Percentiles rank a stretch among this genome's conserved stretches.
Conservation (phyloP, 2,329 filamentous ascomycete genomes). For the Fusarium domesticum region DNA sequence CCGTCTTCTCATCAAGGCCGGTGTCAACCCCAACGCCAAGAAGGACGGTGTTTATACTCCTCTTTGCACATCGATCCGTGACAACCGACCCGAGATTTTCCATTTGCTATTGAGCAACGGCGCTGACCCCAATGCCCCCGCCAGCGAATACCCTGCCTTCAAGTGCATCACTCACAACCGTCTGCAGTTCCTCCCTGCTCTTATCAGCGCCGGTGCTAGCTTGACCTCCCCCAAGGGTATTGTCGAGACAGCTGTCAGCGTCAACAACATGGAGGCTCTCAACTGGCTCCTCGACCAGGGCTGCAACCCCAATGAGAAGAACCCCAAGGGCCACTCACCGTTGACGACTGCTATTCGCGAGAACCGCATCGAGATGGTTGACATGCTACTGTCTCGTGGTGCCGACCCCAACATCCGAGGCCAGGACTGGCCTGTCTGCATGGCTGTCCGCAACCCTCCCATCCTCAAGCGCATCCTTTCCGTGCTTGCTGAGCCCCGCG, state of each 20-base stretch:
- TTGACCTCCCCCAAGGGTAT: slow-evolving; percentile 61
- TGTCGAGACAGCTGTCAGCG: slow-evolving; percentile 60
- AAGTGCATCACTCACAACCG: slow-evolving; percentile 67
- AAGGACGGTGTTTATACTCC: slow-evolving; percentile 68
- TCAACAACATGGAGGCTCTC: slow-evolving; percentile 59
- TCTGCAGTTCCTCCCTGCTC: slow-evolving; percentile 55
- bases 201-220: slow-evolving; percentile 60
- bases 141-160: slow-evolving; percentile 63
- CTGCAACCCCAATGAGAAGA: slow-evolving; percentile 59
- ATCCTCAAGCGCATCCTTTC: slow-evolving; percentile 59
- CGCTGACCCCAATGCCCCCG: slow-evolving; percentile 61
- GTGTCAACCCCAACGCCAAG: slow-evolving; percentile 58
- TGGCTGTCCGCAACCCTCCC: slow-evolving; percentile 61
- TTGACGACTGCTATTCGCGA: slow-evolving; percentile 65
- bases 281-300: slow-evolving; percentile 59
- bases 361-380: slow-evolving; percentile 56
- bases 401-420: slow-evolving; percentile 62
- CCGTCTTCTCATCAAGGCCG: slow-evolving; percentile 53
- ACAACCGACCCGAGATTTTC: slow-evolving; percentile 61
- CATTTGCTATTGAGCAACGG: slow-evolving; percentile 54
- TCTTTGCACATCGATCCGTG: slow-evolving; percentile 65
- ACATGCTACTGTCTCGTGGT: slow-evolving; percentile 55
- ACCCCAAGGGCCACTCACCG: slow-evolving; percentile 56
- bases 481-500: slow-evolving; percentile 54
- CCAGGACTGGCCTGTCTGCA: slow-evolving; percentile 67